Evolutionary conservation across 352 stramenopile species (phyloP).

Genomic region (Phytophthora sp.): DNA sequence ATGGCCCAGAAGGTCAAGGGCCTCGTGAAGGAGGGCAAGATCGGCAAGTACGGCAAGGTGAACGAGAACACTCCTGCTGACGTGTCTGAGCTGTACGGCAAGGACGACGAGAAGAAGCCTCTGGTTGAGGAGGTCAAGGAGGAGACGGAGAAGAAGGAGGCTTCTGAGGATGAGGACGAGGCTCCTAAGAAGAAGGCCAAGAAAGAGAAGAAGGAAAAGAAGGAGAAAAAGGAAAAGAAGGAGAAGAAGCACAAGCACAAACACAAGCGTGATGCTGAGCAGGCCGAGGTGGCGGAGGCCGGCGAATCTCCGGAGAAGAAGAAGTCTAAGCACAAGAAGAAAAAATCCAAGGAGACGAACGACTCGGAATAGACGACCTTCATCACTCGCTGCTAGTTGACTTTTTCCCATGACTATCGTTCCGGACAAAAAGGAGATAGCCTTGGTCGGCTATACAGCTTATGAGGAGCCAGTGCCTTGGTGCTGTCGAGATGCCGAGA

Average conservation of each 20-base stretch:
- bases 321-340: conserved; percentile 91
- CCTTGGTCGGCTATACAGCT: conserved; percentile 4
- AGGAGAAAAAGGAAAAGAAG: conserved; percentile 57
- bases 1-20: conserved; percentile 99
- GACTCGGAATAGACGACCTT: conserved; percentile 69
- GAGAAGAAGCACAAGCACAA: conserved; percentile 87
- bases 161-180: conserved; percentile 58
- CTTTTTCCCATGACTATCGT: conserved; percentile 35
- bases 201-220: conserved; percentile 62
- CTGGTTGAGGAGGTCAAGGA: conserved; percentile 70
- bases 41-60: conserved; percentile 91
- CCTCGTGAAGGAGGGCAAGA: conserved; percentile 95
- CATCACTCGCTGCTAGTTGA: conserved; percentile 9
- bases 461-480: conserved; percentile 24
- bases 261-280: conserved; percentile 75
- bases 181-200: conserved; percentile 60
- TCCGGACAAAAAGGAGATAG: conserved; percentile 36
- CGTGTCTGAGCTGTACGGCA: conserved; percentile 76
- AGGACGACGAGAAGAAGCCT: conserved; percentile 59
- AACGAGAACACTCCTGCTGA: conserved; percentile 86
- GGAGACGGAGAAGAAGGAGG: conserved; percentile 35
- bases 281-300: conserved; percentile 42
- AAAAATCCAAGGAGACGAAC: conserved; percentile 74
- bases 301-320: conserved; percentile 87
- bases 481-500: background rate